phyloP scores from a whole-genome alignment of 805 yeast species.

The Teunomyces cretensis region DNA sequence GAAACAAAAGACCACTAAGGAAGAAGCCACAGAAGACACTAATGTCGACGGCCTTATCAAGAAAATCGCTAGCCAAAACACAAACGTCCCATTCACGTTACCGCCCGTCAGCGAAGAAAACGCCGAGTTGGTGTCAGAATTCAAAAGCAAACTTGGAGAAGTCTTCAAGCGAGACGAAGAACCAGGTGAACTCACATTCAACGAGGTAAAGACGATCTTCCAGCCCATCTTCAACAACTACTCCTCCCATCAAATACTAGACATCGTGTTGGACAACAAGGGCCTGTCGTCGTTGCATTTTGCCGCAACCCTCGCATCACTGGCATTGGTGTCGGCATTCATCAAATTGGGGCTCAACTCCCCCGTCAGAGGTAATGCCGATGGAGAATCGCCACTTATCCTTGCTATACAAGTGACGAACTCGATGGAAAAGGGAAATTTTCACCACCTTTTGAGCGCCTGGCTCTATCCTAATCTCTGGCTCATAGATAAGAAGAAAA shows the following conservation, averaged over 20 bases:
- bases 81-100: constrained; percentile 48
- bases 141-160: constrained; percentile 33
- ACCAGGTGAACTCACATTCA: constrained; percentile 12
- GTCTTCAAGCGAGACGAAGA: constrained; percentile 36
- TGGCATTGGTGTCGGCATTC: constrained; percentile 33
- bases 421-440: constrained; percentile 75
- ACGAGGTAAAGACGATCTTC: constrained; percentile 27
- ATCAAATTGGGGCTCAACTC: constrained; percentile 35
- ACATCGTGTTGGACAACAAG: constrained; percentile 37
- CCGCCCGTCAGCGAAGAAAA: constrained; percentile 43
- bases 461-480: constrained; percentile 62
- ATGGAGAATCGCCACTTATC: constrained; percentile 46
- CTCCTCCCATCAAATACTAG: constrained; percentile 15
- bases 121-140: constrained; percentile 28
- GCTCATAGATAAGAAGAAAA: constrained; percentile 56
- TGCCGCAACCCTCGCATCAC: constrained; percentile 41
- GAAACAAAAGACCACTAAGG: constrained; percentile 22
- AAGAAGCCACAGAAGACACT: not conserved
- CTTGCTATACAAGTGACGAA: constrained; percentile 84
- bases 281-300: constrained; percentile 46
- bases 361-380: constrained; percentile 38
- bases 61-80: constrained; percentile 22
- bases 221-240: constrained; percentile 19
- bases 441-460: constrained; percentile 61
- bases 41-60: constrained; percentile 1